phyloP scores from a whole-genome alignment of 495 filamentous ascomycete species.

The Geoglossum glabrum region DNA sequence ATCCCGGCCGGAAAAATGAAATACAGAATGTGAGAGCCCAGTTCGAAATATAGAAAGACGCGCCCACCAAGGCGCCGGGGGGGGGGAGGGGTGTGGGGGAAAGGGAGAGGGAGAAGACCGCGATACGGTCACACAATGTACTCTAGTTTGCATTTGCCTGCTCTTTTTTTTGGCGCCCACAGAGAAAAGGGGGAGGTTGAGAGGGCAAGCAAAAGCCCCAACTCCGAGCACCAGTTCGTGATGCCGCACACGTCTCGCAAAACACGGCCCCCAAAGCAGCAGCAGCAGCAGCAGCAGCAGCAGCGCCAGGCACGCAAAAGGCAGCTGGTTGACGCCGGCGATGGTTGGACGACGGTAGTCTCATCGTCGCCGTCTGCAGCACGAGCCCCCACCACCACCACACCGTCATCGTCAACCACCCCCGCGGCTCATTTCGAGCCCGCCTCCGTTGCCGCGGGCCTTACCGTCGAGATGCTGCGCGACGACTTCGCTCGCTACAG shows the following conservation, averaged over 20 bases:
- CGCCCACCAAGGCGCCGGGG: too few species aligned
- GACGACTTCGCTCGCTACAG: not conserved
- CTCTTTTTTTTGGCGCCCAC: not conserved
- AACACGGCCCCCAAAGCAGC: not conserved
- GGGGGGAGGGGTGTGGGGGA: too few species aligned
- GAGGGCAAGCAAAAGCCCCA: not conserved
- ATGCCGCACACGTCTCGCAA: not conserved
- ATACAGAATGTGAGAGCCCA: too few species aligned
- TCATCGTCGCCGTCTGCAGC: not conserved
- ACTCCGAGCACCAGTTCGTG: not conserved
- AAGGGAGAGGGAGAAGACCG: too few species aligned
- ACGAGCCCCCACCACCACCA: not conserved
- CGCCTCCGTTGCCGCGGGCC: not conserved
- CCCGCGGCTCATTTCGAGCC: not conserved
- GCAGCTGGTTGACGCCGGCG: not conserved
- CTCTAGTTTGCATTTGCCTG: too few species aligned
- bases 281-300: too few species aligned
- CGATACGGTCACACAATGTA: too few species aligned
- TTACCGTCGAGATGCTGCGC: not conserved
- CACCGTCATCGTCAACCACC: not conserved
- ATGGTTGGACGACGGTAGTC: not conserved
- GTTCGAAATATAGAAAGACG: too few species aligned
- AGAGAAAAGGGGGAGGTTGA: too few species aligned
- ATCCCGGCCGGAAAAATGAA: too few species aligned
- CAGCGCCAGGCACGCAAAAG: not conserved